Conservation (phyloP, 1,284 basidiomycete genomes). For the Wolfiporia cocos region DNA sequence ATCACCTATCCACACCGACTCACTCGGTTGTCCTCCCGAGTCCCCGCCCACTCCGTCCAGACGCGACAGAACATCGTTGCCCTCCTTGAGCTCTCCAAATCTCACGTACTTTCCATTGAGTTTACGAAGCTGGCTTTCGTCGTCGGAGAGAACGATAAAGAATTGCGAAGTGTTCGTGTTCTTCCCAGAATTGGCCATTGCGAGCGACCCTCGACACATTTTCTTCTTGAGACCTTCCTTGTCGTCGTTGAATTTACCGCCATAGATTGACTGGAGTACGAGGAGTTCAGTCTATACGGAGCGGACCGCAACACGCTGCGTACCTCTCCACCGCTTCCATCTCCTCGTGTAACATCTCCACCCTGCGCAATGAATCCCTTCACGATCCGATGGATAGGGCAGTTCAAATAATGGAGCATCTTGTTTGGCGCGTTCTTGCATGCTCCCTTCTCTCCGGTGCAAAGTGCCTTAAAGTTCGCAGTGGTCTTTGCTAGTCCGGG, state of each 20-base stretch:
- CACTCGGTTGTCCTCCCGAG: conserved; percentile 30
- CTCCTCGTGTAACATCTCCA: conserved; percentile 43
- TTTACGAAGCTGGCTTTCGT: conserved; percentile 34
- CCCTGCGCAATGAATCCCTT: conserved; percentile 44
- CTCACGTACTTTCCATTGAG: conserved; percentile 42
- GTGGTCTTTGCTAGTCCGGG: conserved; percentile 38
- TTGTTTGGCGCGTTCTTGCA: conserved; percentile 44
- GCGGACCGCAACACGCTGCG: conserved; percentile 4
- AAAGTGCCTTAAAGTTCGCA: conserved; percentile 40
- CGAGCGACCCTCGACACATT: conserved; percentile 35
- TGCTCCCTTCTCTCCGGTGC: conserved; percentile 39
- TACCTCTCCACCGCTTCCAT: conserved; percentile 46
- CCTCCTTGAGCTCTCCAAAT: conserved; percentile 34
- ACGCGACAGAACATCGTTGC: conserved; percentile 30
- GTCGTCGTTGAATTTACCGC: conserved; percentile 44
- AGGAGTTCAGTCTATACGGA: neutral
- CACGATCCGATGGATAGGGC: conserved; percentile 39
- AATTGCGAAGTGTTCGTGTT: conserved; percentile 44
- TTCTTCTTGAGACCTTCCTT: conserved; percentile 37
- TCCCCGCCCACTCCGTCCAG: conserved; percentile 29
- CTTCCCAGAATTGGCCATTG: conserved; percentile 43
- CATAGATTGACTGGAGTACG: conserved; percentile 42
- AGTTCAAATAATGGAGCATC: conserved; percentile 36
- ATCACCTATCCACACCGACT: conserved; percentile 39
- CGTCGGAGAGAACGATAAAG: conserved; percentile 40